phyloP scores from a whole-genome alignment of 257 asterid genomes.

The Paraleonurus japonicus region DNA sequence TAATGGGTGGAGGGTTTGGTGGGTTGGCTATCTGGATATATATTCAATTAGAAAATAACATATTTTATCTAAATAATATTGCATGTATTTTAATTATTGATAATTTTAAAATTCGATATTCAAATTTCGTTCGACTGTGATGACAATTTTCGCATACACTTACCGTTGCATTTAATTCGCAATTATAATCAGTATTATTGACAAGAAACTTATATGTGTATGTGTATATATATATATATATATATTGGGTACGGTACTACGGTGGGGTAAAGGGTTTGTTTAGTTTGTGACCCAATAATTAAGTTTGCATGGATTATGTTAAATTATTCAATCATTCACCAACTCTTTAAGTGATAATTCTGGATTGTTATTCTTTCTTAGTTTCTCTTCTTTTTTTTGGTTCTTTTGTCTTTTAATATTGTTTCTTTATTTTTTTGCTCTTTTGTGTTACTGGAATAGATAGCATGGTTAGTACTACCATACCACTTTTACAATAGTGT shows the following conservation, averaged over 20 bases:
- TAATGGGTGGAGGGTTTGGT: conserved; percentile 15
- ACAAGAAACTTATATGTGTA: too few relatives aligned
- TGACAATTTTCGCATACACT: too few relatives aligned
- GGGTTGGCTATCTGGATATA: not conserved
- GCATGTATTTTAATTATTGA: not conserved
- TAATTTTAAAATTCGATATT: too few relatives aligned
- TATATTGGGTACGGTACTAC: too few relatives aligned
- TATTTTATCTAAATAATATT: not conserved
- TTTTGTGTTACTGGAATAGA: not conserved
- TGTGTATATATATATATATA: too few relatives aligned
- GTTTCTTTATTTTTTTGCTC: not conserved
- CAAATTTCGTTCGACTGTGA: not conserved
- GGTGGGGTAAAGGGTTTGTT: not conserved
- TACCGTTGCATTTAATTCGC: too few relatives aligned
- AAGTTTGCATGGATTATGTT: conserved; percentile 13
- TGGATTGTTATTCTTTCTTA: not conserved
- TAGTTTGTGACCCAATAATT: conserved; percentile 11
- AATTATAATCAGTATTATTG: too few relatives aligned
- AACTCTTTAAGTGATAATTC: conserved; percentile 4
- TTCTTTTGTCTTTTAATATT: not conserved
- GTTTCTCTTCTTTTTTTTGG: not conserved
- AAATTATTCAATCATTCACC: conserved; percentile 22
- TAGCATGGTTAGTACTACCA: conserved; percentile 19
- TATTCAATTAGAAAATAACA: too few relatives aligned
- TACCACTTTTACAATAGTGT: conserved; percentile 13